phyloP scores from a whole-genome alignment of 2,329 filamentous ascomycete species.

The Endocalyx cinctus region DNA sequence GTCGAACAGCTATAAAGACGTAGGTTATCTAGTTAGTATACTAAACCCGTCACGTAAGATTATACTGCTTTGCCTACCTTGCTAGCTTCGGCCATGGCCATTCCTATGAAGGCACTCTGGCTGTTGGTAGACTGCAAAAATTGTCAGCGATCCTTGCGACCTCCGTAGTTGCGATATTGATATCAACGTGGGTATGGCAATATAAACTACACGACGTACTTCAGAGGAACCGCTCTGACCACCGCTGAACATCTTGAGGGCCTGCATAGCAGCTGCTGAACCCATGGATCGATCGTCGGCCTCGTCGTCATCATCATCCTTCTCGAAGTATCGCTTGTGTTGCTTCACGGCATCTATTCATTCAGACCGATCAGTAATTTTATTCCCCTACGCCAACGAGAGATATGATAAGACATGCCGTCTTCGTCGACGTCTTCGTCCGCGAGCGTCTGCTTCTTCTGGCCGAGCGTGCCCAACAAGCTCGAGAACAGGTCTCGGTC shows the following conservation, averaged over 20 bases:
- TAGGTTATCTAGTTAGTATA: conserved; percentile 2
- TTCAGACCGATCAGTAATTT: not conserved
- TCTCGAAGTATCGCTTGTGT: conserved; percentile 70
- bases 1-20: conserved; percentile 49
- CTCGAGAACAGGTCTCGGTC: conserved; percentile 44
- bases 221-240: conserved; percentile 41
- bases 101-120: conserved; percentile 75
- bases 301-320: conserved; percentile 40
- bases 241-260: conserved; percentile 71
- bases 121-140: conserved; percentile 39
- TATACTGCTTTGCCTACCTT: too few relatives aligned
- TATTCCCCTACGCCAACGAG: not conserved
- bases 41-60: too few relatives aligned
- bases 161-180: too few relatives aligned
- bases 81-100: conserved; percentile 84
- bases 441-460: conserved; percentile 46
- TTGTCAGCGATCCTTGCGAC: conserved; percentile 7
- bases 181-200: too few relatives aligned
- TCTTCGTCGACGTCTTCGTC: conserved; percentile 46
- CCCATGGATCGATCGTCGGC: conserved; percentile 55
- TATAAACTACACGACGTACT: conserved; percentile 11
- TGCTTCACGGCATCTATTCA: conserved; percentile 65
- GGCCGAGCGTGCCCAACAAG: conserved; percentile 41
- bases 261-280: conserved; percentile 73
- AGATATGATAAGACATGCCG: conserved; percentile 28